Conservation (phyloP, 176 grass and related monocot genomes). For the Avena eriantha region DNA sequence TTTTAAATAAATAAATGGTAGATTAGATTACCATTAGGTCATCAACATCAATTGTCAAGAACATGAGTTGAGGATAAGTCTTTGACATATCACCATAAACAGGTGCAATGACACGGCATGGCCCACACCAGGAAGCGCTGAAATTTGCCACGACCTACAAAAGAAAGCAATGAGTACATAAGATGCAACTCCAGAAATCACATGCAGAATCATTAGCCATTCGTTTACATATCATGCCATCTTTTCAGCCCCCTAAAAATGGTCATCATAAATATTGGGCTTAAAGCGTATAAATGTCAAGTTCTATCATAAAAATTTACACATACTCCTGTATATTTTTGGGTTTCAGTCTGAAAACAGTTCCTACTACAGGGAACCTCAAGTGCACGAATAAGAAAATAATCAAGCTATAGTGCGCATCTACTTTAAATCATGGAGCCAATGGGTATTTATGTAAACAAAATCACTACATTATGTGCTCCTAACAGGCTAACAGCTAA, state of each 20-base stretch:
- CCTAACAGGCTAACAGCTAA: constrained; percentile 3
- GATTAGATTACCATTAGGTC: constrained; percentile 64
- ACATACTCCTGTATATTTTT: background rate
- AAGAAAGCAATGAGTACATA: constrained; percentile 11
- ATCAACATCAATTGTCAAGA: constrained; percentile 79
- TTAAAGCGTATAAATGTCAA: background rate
- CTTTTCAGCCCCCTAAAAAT: background rate
- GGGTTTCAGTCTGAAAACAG: background rate
- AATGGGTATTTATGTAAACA: background rate
- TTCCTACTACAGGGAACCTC: background rate
- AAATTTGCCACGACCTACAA: constrained; percentile 82
- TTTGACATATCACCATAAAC: constrained; percentile 76
- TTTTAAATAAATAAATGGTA: background rate
- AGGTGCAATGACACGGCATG: constrained; percentile 76
- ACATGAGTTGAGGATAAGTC: constrained; percentile 82
- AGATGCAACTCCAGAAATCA: background rate
- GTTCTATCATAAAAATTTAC: background rate
- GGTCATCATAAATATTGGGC: background rate
- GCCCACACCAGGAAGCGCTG: constrained; percentile 83
- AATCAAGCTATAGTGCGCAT: background rate
- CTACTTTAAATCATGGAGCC: background rate
- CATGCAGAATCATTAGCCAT: background rate
- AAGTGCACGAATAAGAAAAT: background rate
- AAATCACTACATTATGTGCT: background rate
- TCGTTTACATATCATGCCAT: background rate